phyloP scores from a whole-genome alignment of 306 rosid genomes.

The Vachellia pachyceras region DNA sequence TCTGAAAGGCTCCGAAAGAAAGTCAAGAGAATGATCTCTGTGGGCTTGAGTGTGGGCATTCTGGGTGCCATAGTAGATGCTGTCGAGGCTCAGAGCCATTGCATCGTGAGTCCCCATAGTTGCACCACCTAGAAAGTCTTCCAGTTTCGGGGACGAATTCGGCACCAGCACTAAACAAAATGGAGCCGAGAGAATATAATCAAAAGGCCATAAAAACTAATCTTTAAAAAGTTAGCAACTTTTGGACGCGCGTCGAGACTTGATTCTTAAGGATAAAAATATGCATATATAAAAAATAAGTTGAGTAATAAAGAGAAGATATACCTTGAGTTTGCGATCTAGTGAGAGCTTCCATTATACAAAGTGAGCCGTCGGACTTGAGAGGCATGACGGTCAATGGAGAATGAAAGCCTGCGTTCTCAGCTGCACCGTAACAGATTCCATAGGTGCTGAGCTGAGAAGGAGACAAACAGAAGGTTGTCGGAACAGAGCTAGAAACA shows the following conservation, averaged over 20 bases:
- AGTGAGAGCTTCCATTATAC: conserved; percentile 81
- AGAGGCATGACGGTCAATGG: conserved; percentile 87
- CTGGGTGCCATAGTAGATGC: conserved; percentile 58
- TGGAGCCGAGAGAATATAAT: neutral
- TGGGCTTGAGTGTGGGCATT: conserved; percentile 48
- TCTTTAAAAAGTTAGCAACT: neutral
- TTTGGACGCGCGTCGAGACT: neutral
- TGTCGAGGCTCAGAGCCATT: conserved; percentile 86
- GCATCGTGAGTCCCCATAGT: conserved; percentile 69
- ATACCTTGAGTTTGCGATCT: conserved; percentile 80
- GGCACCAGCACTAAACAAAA: conserved; percentile 61
- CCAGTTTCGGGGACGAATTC: conserved; percentile 82
- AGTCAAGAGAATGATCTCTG: conserved; percentile 51
- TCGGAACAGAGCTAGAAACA: conserved; percentile 50
- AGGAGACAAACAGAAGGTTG: conserved; percentile 53
- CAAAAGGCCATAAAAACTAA: neutral
- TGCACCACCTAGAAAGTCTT: conserved; percentile 89
- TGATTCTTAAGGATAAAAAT: neutral
- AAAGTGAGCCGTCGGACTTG: conserved; percentile 91
- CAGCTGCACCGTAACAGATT: conserved; percentile 61
- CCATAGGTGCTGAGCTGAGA: conserved; percentile 51
- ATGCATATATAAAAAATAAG: neutral
- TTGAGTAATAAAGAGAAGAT: neutral
- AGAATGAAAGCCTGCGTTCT: conserved; percentile 58
- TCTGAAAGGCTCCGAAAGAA: conserved; percentile 56